Conservation (phyloP, 192 early-diverging fungal species). For the Rhizophagus prolifer region DNA sequence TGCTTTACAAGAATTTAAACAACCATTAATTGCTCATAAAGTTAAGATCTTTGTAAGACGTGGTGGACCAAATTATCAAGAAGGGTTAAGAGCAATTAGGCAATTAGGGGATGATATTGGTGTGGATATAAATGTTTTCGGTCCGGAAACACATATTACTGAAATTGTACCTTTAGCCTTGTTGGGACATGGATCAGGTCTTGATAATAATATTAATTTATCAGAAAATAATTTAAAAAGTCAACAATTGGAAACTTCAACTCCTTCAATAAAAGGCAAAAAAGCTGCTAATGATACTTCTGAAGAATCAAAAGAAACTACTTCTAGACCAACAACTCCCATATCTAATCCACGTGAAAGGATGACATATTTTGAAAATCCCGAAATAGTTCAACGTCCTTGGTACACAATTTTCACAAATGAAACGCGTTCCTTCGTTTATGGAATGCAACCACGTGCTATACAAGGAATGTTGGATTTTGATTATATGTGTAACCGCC, state of each 20-base stretch:
- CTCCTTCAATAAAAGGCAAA: slow-evolving; percentile 36
- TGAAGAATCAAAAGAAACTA: slow-evolving; percentile 23
- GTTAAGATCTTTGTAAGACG: slow-evolving; percentile 96
- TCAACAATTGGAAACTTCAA: slow-evolving; percentile 49
- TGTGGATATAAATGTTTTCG: slow-evolving; percentile 93
- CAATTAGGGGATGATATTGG: slow-evolving; percentile 90
- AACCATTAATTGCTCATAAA: slow-evolving; percentile 79
- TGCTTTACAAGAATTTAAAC: slow-evolving; percentile 90
- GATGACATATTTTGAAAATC: slow-evolving; percentile 61
- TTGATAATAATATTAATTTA: slow-evolving; percentile 45
- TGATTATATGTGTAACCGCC: slow-evolving; percentile 97
- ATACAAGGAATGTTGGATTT: slow-evolving; percentile 99
- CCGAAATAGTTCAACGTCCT: slow-evolving; percentile 17
- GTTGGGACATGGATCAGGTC: slow-evolving; percentile 58
- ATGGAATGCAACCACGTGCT: slow-evolving; percentile 98
- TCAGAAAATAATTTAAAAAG: slow-evolving; percentile 64
- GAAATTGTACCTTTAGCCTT: slow-evolving; percentile 96
- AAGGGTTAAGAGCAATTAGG: slow-evolving; percentile 95
- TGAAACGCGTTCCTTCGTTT: slow-evolving; percentile 88
- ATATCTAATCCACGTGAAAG: slow-evolving; percentile 46
- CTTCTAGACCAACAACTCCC: slow-evolving; percentile 42
- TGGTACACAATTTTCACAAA: slow-evolving; percentile 69
- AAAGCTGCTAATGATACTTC: slow-evolving; percentile 32
- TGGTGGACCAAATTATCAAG: slow-evolving; percentile 99
- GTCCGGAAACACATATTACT: slow-evolving; percentile 98